Conservation (phyloP, 306 rosid species). For the Castanospermum australe region DNA sequence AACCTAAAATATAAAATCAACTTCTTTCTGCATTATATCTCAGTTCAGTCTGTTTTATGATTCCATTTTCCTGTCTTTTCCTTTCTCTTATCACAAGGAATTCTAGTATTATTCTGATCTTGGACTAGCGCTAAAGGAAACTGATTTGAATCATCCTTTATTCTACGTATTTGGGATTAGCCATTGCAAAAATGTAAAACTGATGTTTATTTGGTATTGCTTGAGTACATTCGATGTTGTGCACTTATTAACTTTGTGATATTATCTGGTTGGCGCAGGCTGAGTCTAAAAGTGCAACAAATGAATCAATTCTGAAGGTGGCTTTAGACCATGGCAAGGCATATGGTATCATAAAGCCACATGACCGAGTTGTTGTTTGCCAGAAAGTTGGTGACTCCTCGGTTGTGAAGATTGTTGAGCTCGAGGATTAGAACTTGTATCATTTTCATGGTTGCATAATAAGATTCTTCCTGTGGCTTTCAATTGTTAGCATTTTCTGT, state of each 20-base stretch:
- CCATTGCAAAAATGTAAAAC: background rate
- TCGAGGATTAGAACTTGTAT: conserved; percentile 51
- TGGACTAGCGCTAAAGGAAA: background rate
- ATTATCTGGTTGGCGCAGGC: conserved; percentile 54
- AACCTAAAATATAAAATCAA: background rate
- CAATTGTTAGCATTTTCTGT: background rate
- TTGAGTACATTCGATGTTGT: background rate
- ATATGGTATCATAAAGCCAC: conserved; percentile 69
- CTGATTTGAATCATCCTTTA: background rate
- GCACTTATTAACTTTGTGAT: background rate
- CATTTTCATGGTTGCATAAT: background rate
- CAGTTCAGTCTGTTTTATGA: background rate
- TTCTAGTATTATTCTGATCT: background rate
- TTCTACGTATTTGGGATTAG: background rate
- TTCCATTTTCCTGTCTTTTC: background rate
- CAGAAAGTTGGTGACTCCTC: conserved; percentile 92
- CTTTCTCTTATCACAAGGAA: background rate
- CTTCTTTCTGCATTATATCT: background rate
- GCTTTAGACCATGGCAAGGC: conserved; percentile 88
- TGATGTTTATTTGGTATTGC: background rate
- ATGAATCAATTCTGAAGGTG: conserved; percentile 84
- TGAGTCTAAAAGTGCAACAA: conserved; percentile 69
- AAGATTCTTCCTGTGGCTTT: conserved; percentile 28
- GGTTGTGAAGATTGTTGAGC: conserved; percentile 90
- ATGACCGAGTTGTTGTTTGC: conserved; percentile 86